Evolutionary conservation across 148 eudicot genomes (phyloP), one percentile per base, ranked within the genome.

Genomic region (Amaranthus cruentus): DNA sequence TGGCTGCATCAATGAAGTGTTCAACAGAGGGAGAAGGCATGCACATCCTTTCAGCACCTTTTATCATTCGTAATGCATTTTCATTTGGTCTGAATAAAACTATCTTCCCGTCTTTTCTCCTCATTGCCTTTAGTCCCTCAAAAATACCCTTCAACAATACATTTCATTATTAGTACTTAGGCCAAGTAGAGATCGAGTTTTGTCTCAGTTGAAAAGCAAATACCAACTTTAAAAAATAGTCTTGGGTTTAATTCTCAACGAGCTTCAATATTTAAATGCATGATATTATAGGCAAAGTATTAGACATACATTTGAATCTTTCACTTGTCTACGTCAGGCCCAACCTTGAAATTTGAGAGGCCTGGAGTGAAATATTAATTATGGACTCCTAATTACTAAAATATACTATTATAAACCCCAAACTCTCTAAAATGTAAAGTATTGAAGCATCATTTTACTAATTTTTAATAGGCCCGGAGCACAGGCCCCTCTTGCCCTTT

Each of bases 1-100:
- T 85, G 11, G 82, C 85, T 4, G 85, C 83, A 75, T 82, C 77
- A 47, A 80, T 76, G 74, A 85, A 85, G 28, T 75, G 87, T 46
- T 85, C 83, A 47, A 82, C 71, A 6, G 87, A 77, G 61, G 87
- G 87, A 9, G 76, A 77, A 2, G 83, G 87, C 87, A 85, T 85
- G 69, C 85, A 85, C 83, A 85, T 64, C 60, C 85, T 80, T 38
- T 85, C 80, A 14, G 87, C 87, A 5, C 85, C 87, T 11, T 59
- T 21, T 49, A 74, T 60, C 85, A 85, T 79, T 18, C 87, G 77
- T 14, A 75, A 10, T 3, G 85, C 87, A 72, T 85, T 85, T 66
- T 82, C 74, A 9, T 80, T 77, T 5, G 85, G 83, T 0, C 87
- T 74, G 49, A 85, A 85, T 46, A 85, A 47, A 8, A 75, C 70